Conservation (phyloP, 805 yeast species). For the Ogataea methanolica region DNA sequence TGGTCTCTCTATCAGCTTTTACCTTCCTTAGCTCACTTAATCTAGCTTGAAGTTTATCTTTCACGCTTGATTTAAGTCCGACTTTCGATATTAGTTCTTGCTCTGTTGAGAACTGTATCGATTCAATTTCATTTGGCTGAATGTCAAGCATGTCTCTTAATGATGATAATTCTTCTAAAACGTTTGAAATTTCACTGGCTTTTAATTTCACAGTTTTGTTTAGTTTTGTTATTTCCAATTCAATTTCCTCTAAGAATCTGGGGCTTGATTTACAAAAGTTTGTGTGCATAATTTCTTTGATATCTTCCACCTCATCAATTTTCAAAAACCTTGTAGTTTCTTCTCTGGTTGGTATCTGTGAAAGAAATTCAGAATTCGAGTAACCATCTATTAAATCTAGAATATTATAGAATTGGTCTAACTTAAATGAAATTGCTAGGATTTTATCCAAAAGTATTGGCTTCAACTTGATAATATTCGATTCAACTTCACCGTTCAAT, state of each 20-base stretch:
- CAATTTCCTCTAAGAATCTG: conserved; percentile 18
- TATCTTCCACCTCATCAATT: conserved; percentile 19
- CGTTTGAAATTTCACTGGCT: conserved; percentile 14
- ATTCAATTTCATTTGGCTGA: neutral
- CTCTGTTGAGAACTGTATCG: conserved; percentile 7
- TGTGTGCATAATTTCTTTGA: conserved; percentile 23
- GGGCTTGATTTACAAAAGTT: conserved; percentile 26
- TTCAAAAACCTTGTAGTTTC: conserved; percentile 15
- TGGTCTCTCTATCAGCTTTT: conserved; percentile 33
- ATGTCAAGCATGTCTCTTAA: conserved; percentile 11
- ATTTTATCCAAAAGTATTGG: conserved; percentile 25
- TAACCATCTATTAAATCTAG: conserved; percentile 20
- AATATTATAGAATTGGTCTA: conserved; percentile 20
- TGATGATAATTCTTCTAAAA: conserved; percentile 4
- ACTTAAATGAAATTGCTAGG: conserved; percentile 16
- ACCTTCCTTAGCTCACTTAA: conserved; percentile 24
- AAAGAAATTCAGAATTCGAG: conserved; percentile 11
- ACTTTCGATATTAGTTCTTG: conserved; percentile 17
- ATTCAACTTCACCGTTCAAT: conserved; percentile 20
- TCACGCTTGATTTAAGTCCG: conserved; percentile 17
- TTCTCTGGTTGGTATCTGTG: conserved; percentile 23
- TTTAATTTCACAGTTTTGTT: conserved; percentile 19
- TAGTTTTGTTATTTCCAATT: conserved; percentile 25
- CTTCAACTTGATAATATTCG: conserved; percentile 17
- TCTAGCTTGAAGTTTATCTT: conserved; percentile 12